Evolutionary conservation across 441 rosid species (phyloP), one percentile per base, ranked within the genome.

Genomic region (Biscutella laevigata): DNA sequence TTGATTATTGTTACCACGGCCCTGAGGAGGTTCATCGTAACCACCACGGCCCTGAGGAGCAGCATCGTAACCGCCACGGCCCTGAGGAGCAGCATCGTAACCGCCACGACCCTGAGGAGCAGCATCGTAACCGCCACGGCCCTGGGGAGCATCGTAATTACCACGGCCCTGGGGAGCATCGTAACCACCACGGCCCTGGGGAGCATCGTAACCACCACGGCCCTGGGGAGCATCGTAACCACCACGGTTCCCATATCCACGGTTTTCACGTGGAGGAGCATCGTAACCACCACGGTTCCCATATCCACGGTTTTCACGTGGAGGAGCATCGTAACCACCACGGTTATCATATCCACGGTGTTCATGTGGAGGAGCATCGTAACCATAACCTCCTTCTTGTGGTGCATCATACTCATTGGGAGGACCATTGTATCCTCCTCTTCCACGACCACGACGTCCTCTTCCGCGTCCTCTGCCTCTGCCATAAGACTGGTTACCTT

Each of bases 401-500:
- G 53, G 56, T 17, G 32, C 62, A 25, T 68, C 72, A 50, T 56
- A 61, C 50, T 62, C 64, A 49, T 56, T 56, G 1, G 53, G 55
- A 22, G 66, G 66, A 32, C 72, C 72, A 49, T 67, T 62, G 68
- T 49, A 62, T 14, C 66, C 65, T 53, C 68, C 68, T 60, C 82
- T 67, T 29, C 74, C 75, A 51, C 58, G 75, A 44, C 75, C 77
- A 33, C 63, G 56, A 28, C 37, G 60, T 24, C 79, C 73, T 57
- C 77, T 69, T 4, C 71, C 76, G 36, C 78, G 73, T 37, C 77
- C 80, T 46, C 75, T 55, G 20, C 88, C 87, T 24, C 77, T 66
- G 37, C 71, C 70, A 34, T 64, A 71, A 25, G 72, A 64, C 62
- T 51, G 74, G 16, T 69, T 62, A 34, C 56, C 64, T 47, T 74